Conservation (phyloP, 371 early-diverging fungal species). For the Mortierella sp. region DNA sequence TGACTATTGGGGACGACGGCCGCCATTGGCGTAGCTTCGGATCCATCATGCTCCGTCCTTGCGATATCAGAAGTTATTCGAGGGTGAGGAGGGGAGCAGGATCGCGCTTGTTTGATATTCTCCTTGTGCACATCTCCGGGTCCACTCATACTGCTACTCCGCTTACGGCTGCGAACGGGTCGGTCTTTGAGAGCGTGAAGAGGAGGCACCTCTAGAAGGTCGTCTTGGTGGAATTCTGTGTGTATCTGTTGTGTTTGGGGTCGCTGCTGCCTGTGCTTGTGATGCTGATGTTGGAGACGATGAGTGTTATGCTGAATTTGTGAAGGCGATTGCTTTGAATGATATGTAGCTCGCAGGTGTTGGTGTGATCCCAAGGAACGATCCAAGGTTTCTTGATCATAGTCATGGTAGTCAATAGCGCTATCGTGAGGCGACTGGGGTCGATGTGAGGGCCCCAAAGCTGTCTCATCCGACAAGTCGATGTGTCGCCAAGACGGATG, state of each 20-base stretch:
- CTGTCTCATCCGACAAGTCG: not conserved
- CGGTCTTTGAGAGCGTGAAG: not conserved
- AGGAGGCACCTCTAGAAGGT: not conserved
- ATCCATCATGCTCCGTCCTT: not conserved
- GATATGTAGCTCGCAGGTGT: not conserved
- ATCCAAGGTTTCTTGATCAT: not conserved
- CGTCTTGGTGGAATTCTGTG: slow-evolving; percentile 3
- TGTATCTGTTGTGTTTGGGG: not conserved
- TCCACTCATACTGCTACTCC: slow-evolving; percentile 29
- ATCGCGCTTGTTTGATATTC: slow-evolving; percentile 24
- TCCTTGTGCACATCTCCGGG: slow-evolving; percentile 12
- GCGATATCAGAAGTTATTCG: not conserved
- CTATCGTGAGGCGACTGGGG: not conserved
- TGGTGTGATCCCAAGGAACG: not conserved
- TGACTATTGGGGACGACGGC: not conserved
- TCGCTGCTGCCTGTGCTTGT: not conserved
- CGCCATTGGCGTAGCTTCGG: not conserved
- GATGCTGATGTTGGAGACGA: not conserved
- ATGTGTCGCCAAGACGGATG: not conserved
- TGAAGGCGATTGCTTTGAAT: not conserved
- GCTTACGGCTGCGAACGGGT: slow-evolving; percentile 1
- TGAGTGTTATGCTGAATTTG: not conserved
- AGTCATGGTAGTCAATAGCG: not conserved
- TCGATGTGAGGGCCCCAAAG: not conserved
- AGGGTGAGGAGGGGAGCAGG: slow-evolving; percentile 20